A percentile compares a stretch with the other conserved stretches of the same genome.
Conservation (phyloP, 768 basidiomycete genomes). For the Gloeophyllum trabeum region DNA sequence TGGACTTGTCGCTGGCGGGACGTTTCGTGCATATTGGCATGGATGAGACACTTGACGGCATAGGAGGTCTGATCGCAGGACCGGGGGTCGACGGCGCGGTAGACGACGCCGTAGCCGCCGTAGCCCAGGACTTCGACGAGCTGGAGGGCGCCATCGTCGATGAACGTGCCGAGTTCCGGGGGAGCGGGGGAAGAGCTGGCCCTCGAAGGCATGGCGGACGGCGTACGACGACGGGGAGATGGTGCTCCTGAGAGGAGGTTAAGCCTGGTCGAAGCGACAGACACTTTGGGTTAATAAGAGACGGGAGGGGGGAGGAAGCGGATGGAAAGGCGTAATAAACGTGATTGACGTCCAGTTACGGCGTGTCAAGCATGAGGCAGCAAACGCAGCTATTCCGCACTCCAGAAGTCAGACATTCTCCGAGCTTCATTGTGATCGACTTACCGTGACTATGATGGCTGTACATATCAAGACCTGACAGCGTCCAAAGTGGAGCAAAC, state of each 20-base stretch:
- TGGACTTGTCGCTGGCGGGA: slow-evolving; percentile 65
- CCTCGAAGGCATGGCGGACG: slow-evolving; percentile 9
- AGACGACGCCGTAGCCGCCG: slow-evolving; percentile 94
- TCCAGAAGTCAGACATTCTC: not conserved
- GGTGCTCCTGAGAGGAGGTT: not conserved
- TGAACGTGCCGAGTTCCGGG: slow-evolving; percentile 57
- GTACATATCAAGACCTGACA: no score
- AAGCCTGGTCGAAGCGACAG: not conserved
- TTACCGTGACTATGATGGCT: no score
- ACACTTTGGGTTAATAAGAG: not conserved
- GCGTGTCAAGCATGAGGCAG: not conserved
- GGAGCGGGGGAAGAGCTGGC: slow-evolving; percentile 29
- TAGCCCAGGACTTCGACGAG: slow-evolving; percentile 82
- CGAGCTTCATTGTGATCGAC: not conserved
- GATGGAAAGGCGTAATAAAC: not conserved
- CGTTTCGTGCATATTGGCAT: slow-evolving; percentile 32
- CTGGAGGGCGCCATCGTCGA: slow-evolving; percentile 75
- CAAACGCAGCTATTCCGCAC: not conserved
- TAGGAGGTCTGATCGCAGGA: slow-evolving; percentile 42
- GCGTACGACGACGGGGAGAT: not conserved
- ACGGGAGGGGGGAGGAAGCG: not conserved
- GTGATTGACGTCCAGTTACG: not conserved
- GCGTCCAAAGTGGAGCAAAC: no score
- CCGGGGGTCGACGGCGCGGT: slow-evolving; percentile 63
- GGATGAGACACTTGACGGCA: slow-evolving; percentile 87